These are phyloP conservation scores for Achaetomium macrosporum DNA, from an alignment of 2,329 filamentous ascomycete genomes.

Conservation along the genomic window DNA sequence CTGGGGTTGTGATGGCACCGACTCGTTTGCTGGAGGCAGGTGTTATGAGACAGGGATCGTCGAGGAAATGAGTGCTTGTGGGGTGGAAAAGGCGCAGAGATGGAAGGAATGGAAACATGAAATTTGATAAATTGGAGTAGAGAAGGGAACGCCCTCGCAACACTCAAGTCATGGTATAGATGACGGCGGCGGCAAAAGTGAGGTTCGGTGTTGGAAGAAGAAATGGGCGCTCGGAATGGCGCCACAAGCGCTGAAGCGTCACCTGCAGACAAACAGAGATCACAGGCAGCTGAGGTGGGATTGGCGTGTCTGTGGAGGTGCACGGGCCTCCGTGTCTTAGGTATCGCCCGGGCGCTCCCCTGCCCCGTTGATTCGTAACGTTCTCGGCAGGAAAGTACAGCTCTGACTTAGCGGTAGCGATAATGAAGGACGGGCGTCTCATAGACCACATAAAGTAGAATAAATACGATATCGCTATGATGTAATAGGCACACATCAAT, in stretches of 20 bases:
- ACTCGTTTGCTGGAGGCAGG: neutral
- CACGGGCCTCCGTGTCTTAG: neutral
- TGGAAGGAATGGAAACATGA: neutral
- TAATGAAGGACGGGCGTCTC: no score
- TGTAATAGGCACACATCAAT: no score
- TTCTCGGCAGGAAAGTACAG: no score
- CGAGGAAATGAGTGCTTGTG: constrained; percentile 4
- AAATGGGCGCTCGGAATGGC: neutral
- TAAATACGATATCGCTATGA: no score
- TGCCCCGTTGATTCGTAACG: no score
- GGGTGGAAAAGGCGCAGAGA: neutral
- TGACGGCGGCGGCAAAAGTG: constrained; percentile 5
- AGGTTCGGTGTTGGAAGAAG: neutral
- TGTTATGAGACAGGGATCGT: neutral
- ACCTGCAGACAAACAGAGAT: neutral
- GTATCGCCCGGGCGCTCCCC: neutral
- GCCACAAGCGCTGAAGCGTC: neutral
- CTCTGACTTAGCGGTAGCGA: no score
- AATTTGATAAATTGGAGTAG: neutral
- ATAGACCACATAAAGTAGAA: no score
- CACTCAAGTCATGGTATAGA: constrained; percentile 15
- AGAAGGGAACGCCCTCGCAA: constrained; percentile 1
- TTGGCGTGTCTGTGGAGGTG: neutral
- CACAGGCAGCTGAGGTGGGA: neutral
- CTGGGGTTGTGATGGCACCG: no score